Conservation (phyloP, 768 basidiomycete genomes). For the Pilatotrama ljubarskyi region DNA sequence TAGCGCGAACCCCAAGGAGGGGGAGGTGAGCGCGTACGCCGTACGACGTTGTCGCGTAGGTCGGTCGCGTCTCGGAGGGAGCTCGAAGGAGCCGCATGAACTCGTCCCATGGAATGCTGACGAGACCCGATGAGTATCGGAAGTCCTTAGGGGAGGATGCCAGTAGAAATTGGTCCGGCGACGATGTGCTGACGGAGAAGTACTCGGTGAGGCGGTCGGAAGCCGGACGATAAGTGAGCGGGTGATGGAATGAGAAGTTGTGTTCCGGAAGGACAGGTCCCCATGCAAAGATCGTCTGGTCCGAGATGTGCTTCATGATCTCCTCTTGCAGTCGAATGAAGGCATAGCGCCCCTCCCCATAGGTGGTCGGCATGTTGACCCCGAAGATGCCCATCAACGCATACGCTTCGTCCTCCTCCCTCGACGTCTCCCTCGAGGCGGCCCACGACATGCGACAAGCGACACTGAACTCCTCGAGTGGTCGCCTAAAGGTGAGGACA, state of each 20-base stretch:
- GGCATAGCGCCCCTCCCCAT: conserved; percentile 16
- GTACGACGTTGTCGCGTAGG: conserved; percentile 7
- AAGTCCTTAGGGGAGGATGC: conserved; percentile 7
- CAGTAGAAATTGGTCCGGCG: background rate
- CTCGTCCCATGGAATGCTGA: background rate
- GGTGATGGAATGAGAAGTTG: background rate
- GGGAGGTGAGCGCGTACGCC: conserved; percentile 8
- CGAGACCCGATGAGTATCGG: background rate
- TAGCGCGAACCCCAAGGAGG: background rate
- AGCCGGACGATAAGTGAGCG: background rate
- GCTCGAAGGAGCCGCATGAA: background rate
- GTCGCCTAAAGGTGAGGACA: background rate
- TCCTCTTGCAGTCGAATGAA: conserved; percentile 15
- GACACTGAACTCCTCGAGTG: conserved; percentile 1
- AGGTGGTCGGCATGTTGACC: conserved; percentile 10
- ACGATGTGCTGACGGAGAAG: background rate
- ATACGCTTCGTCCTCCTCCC: conserved; percentile 19
- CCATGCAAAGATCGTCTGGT: conserved; percentile 18
- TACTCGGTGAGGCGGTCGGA: background rate
- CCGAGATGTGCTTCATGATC: conserved; percentile 13
- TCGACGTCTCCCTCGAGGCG: background rate
- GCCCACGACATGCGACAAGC: conserved; percentile 20
- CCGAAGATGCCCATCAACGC: conserved; percentile 19
- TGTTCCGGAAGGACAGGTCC: background rate
- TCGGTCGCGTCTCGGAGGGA: background rate